Conservation (phyloP, 345 rosid genomes). For the Angophora floribunda region DNA sequence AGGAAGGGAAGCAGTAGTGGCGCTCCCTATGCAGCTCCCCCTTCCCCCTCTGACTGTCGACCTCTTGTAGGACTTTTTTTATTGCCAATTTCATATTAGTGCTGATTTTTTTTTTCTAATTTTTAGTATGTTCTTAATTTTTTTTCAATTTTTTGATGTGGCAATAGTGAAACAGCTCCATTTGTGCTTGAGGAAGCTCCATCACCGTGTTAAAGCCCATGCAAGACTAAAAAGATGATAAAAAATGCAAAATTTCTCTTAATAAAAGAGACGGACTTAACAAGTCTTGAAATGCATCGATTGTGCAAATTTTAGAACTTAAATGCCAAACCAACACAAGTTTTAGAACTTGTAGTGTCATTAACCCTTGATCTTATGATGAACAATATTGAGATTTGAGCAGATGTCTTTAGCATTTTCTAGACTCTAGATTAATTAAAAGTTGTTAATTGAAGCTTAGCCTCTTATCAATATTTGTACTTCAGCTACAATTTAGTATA, state of each 20-base stretch:
- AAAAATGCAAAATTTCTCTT: neutral
- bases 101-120: neutral
- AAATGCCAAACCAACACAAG: neutral
- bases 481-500: too few species aligned
- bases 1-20: rapidly evolving
- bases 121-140: neutral
- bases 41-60: rapidly evolving
- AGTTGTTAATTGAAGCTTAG: neutral
- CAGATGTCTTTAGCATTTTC: neutral
- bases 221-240: too few species aligned
- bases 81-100: neutral
- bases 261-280: neutral
- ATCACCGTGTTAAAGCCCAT: too few species aligned
- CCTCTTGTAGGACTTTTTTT: neutral
- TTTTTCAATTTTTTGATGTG: neutral
- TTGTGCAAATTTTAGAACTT: neutral
- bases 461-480: too few species aligned
- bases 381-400: too few species aligned
- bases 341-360: neutral
- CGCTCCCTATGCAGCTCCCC: rapidly evolving
- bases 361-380: neutral
- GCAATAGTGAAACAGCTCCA: neutral
- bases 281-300: neutral
- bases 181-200: too few species aligned
- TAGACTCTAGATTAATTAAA: neutral